Evolutionary conservation across 108 stramenopile species (phyloP), one percentile per base, ranked within the genome.

Genomic region (Discostella stelligeroides): DNA sequence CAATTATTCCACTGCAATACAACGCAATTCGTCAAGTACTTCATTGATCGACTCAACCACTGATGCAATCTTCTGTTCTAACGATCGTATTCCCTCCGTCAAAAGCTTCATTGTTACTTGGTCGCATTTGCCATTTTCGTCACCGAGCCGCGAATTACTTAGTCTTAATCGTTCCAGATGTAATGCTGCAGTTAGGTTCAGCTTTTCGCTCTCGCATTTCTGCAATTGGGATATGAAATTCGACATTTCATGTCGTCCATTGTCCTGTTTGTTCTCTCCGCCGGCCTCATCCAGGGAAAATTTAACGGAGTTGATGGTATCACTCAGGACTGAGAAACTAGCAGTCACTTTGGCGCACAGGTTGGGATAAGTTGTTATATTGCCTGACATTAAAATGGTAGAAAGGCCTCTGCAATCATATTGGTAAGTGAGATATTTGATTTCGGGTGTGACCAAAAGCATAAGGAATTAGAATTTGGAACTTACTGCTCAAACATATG

Each of bases 161-260:
- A 85, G 63, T 1, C 93, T 80, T 11, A 94, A 83, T 38, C 78
- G 62, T 80, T 94, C 93, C 81, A 94, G 67, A 71, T 94, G 93
- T 29, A 78, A 62, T 15, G 93, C 93, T 1, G 93, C 93, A 4
- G 93, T 94, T 37, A 86, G 50, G 29, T 88, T 89, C 50, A 94
- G 66, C 58, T 94, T 94, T 68, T 91, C 79, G 56, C 76, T 60
- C 75, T 94, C 93, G n/a, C 66, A 62, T 10, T 71, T 30, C 78
- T 94, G 93, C 63, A 94, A 65, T 37, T 82, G 66, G 11, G n/a
- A 28, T 1, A 86, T 49, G 23, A 53, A 60, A 39, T 39, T 64
- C 11, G 18, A n/a, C n/a, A 66, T 72, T 39, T 45, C 84, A 41
- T 59, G 69, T 47, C 30, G 42, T 48, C 53, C 50, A 5, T 38